Evolutionary conservation across 169 alveolate species (phyloP), one percentile per base, ranked within the genome.

Genomic region (Theileria orientalis): DNA sequence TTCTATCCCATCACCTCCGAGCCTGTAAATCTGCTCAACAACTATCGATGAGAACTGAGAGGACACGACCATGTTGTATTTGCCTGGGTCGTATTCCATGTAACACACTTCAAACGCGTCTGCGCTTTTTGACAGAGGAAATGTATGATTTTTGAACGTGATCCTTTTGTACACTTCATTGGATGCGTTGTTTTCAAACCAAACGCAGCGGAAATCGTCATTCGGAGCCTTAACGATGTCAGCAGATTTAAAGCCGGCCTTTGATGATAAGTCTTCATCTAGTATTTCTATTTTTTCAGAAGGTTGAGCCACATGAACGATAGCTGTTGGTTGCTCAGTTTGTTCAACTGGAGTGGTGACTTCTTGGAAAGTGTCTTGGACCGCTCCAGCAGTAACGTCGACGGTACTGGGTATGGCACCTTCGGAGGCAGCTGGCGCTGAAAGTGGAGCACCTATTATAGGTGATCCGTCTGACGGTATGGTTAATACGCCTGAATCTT

Each of bases 1-100:
- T n/a, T 1, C 9, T 60, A 79, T 1, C 25, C 61, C 14, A 5
- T 21, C 49, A 3, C 37, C 61, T 27, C 1, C 3, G 7, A 42
- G 21, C 13, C 13, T 41, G 64, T 60, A 79, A 52, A 42, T 64
- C n/a, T 74, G 56, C 54, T 79, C 87, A 14, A 79, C 77, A 62
- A 73, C 49, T 0, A 71, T 51, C 7, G 25, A n/a, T 25, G 29
- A 64, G 21, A 79, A 7, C 8, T 41, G 41, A 27, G 87, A 35
- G 0, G 71, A 46, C 23, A 61, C 71, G 0, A 69, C 46, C 19
- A 79, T 41, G 35, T 27, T 11, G 47, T 47, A 32, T 1, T 44
- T 37, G 5, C n/a, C 33, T 3, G 61, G 32, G 30, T 5, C 71
- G 33, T 27, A 27, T 3, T 49, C 67, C 30, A 33, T 29, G 67